phyloP scores from a whole-genome alignment of 257 asterid genomes.

The Ballota nigra region DNA sequence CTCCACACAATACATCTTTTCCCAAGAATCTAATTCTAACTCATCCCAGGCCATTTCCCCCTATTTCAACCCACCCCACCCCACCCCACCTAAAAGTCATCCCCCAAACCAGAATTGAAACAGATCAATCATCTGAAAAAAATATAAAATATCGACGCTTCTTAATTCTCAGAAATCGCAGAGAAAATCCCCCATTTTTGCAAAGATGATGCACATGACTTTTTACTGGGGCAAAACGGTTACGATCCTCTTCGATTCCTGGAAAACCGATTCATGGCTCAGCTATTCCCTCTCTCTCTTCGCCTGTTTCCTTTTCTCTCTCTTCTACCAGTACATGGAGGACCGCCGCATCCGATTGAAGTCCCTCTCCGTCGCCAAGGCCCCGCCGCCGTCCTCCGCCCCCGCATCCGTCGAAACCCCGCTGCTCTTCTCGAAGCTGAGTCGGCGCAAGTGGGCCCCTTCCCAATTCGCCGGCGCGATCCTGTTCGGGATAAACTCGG shows the following conservation, averaged over 20 bases:
- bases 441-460: conserved; percentile 23
- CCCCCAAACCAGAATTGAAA: neutral
- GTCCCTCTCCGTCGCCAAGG: conserved; percentile 30
- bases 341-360: conserved; percentile 70
- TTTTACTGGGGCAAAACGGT: conserved; percentile 86
- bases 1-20: neutral
- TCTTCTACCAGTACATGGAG: conserved; percentile 84
- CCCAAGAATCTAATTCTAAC: conserved; percentile 14
- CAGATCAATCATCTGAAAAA: too few species aligned
- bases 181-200: neutral
- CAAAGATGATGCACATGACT: conserved; percentile 98
- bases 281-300: conserved; percentile 61
- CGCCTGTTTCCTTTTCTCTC: conserved; percentile 53
- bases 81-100: neutral
- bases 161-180: neutral
- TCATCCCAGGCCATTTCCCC: too few species aligned
- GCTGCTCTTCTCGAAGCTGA: conserved; percentile 34
- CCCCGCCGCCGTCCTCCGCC: conserved; percentile 12
- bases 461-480: conserved; percentile 47
- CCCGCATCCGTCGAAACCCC: conserved; percentile 31
- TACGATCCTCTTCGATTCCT: conserved; percentile 82
- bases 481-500: conserved; percentile 66
- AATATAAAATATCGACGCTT: neutral
- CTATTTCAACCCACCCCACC: neutral
- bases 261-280: conserved; percentile 82